Conservation (phyloP, 305 asterid species). For the Fraxinus sp. region DNA sequence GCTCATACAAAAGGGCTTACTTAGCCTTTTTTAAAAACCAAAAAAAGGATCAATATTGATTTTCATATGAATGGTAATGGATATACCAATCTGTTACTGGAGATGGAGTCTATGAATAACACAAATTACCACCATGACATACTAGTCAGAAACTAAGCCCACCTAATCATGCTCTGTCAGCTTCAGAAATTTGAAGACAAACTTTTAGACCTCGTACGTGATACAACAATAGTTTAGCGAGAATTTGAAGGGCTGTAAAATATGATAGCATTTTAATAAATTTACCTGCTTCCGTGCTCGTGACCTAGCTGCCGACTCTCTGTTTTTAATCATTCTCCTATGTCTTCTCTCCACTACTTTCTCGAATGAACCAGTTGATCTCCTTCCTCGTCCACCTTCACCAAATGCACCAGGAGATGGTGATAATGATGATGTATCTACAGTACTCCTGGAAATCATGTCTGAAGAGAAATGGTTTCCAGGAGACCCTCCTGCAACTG, state of each 20-base stretch:
- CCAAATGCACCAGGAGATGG: constrained; percentile 64
- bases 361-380: constrained; percentile 63
- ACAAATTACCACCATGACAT: neutral
- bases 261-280: constrained; percentile 8
- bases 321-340: constrained; percentile 91
- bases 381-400: constrained; percentile 71
- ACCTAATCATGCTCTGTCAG: neutral
- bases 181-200: neutral
- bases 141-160: neutral
- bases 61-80: neutral
- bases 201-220: too few relatives aligned
- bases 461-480: constrained; percentile 49
- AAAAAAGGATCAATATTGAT: neutral
- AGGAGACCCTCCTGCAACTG: constrained; percentile 59
- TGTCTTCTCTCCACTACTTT: constrained; percentile 96
- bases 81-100: neutral
- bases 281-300: constrained; percentile 97
- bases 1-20: too few relatives aligned
- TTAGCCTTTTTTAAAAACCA: neutral
- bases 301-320: constrained; percentile 98
- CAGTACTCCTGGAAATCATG: constrained; percentile 35
- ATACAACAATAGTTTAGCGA: neutral
- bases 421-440: constrained; percentile 55
- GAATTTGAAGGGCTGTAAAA: neutral
- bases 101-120: neutral